These are phyloP conservation scores for Cryptosporidium felis DNA, from an alignment of 169 alveolate genomes.

Conservation along the genomic window DNA sequence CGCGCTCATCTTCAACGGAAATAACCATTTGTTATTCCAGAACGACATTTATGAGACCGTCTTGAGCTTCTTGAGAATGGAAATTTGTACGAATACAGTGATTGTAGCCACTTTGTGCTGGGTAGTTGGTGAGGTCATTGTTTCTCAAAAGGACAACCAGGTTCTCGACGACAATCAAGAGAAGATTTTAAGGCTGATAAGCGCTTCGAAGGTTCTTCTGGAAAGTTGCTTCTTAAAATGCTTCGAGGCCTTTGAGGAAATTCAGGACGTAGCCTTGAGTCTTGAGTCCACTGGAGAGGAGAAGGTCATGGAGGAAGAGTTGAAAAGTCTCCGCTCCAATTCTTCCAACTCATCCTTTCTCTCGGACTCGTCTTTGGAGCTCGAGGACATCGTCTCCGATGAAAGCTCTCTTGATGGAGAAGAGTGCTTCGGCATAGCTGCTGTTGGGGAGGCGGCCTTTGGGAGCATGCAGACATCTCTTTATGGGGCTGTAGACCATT, in stretches of 20 bases:
- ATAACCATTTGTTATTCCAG: background rate
- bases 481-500: too few species aligned
- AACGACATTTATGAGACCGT: background rate
- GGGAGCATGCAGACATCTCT: too few species aligned
- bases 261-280: background rate
- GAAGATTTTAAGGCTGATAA: background rate
- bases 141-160: background rate
- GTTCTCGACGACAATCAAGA: background rate
- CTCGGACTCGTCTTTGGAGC: slow-evolving; percentile 6
- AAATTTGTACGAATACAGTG: background rate
- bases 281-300: background rate
- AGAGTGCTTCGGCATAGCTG: too few species aligned
- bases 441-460: too few species aligned
- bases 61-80: background rate
- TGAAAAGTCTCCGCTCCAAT: background rate
- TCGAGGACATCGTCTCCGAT: background rate
- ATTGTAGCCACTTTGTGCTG: slow-evolving; percentile 12
- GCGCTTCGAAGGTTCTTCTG: background rate
- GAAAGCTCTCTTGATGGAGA: too few species aligned
- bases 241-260: background rate
- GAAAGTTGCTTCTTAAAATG: background rate
- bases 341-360: slow-evolving; percentile 40
- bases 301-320: background rate
- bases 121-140: slow-evolving; percentile 13
- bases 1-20: background rate